phyloP scores from a whole-genome alignment of 371 early-diverging fungal genomes.

The Cladochytrium tenue region DNA sequence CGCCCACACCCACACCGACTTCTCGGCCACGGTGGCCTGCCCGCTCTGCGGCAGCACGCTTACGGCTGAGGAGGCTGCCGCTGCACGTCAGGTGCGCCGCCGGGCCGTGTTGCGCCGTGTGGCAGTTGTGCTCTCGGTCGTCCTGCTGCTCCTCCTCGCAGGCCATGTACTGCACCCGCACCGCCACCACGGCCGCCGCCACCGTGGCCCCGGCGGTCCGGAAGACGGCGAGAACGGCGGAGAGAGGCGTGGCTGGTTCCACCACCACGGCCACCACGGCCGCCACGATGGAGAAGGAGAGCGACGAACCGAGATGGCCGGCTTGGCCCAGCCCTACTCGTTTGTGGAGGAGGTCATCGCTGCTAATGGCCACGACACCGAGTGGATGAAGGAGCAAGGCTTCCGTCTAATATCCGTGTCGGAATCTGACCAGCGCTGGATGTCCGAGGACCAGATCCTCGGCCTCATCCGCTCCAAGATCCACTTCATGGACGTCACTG shows the following conservation, averaged over 20 bases:
- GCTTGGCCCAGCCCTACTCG: background rate
- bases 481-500: conserved; percentile 88
- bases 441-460: conserved; percentile 38
- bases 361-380: background rate
- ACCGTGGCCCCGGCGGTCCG: background rate
- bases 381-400: background rate
- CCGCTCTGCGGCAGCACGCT: no score
- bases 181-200: background rate
- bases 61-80: no score
- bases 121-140: background rate
- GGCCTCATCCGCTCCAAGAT: conserved; percentile 66
- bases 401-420: background rate
- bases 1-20: no score
- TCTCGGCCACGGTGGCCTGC: no score
- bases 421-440: background rate
- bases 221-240: background rate
- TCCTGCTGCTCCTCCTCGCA: background rate
- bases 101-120: no score
- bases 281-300: background rate
- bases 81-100: no score
- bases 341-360: no score
- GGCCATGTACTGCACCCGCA: background rate
- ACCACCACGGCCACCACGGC: background rate
- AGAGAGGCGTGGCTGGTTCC: no score
- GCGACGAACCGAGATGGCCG: background rate